Conservation (phyloP, 2,329 filamentous ascomycete species). For the Nannizziopsis arthrosporioides region DNA sequence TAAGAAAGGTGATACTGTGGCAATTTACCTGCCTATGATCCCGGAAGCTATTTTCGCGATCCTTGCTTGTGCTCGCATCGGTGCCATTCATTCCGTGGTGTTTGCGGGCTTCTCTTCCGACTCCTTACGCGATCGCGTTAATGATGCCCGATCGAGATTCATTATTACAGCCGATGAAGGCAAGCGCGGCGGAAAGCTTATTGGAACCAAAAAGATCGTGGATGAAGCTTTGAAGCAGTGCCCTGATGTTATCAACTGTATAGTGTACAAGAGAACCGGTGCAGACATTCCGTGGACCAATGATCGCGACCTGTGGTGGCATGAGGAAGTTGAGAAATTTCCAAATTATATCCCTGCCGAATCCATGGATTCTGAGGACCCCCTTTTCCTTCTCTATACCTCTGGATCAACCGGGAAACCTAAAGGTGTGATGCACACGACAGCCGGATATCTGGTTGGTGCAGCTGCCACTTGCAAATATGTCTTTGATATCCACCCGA, state of each 20-base stretch:
- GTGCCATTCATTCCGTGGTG: conserved; percentile 91
- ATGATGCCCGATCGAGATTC: conserved; percentile 81
- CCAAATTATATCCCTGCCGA: conserved; percentile 84
- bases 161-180: conserved; percentile 97
- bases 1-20: conserved; percentile 91
- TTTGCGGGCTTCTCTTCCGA: conserved; percentile 97
- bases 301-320: conserved; percentile 93
- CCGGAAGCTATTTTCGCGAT: conserved; percentile 87
- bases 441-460: conserved; percentile 85
- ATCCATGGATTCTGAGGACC: conserved; percentile 83
- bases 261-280: conserved; percentile 93
- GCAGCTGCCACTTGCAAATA: conserved; percentile 94
- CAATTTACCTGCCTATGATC: conserved; percentile 97
- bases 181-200: conserved; percentile 92
- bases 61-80: conserved; percentile 81
- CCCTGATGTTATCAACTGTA: conserved; percentile 69
- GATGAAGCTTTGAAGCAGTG: conserved; percentile 96
- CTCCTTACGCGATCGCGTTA: conserved; percentile 85
- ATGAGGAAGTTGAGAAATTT: conserved; percentile 96
- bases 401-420: conserved; percentile 97
- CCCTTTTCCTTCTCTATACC: conserved; percentile 93
- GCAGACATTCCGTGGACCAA: conserved; percentile 82
- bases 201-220: conserved; percentile 97
- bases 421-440: conserved; percentile 98
- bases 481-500: conserved; percentile 93